Evolutionary conservation across 257 asterid genomes (phyloP).

Genomic region (Ilex asprella): DNA sequence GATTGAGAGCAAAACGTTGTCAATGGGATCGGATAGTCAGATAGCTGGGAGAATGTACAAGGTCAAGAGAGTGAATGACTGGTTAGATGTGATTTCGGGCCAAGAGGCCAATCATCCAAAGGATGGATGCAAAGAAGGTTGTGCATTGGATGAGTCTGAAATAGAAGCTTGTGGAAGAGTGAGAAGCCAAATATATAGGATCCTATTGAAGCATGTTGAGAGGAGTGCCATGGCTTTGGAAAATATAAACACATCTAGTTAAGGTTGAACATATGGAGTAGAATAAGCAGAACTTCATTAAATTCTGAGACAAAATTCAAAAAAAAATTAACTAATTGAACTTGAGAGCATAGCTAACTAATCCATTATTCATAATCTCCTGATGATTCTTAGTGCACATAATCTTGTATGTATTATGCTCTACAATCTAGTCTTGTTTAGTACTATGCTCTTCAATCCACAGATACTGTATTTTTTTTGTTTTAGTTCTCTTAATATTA

Average conservation of each 20-base stretch:
- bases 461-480: no score
- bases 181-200: slow-evolving; percentile 55
- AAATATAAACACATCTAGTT: slow-evolving; percentile 6
- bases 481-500: no score
- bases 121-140: slow-evolving; percentile 8
- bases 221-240: slow-evolving; percentile 51
- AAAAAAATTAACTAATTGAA: no score
- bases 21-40: slow-evolving; percentile 23
- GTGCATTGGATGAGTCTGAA: slow-evolving; percentile 26
- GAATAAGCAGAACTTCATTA: no score
- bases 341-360: no score
- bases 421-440: no score
- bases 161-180: slow-evolving; percentile 41
- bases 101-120: slow-evolving; percentile 22
- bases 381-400: no score
- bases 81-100: slow-evolving; percentile 39
- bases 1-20: slow-evolving; percentile 35
- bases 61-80: slow-evolving; percentile 60
- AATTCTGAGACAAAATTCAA: no score
- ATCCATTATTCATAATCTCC: no score
- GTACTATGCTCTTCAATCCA: no score
- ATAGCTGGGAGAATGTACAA: slow-evolving; percentile 45
- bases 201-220: slow-evolving; percentile 56
- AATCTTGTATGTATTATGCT: no score
- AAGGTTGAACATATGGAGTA: neutral